Conservation (phyloP, 2,329 filamentous ascomycete genomes). For the Alternaria gansuensis region DNA sequence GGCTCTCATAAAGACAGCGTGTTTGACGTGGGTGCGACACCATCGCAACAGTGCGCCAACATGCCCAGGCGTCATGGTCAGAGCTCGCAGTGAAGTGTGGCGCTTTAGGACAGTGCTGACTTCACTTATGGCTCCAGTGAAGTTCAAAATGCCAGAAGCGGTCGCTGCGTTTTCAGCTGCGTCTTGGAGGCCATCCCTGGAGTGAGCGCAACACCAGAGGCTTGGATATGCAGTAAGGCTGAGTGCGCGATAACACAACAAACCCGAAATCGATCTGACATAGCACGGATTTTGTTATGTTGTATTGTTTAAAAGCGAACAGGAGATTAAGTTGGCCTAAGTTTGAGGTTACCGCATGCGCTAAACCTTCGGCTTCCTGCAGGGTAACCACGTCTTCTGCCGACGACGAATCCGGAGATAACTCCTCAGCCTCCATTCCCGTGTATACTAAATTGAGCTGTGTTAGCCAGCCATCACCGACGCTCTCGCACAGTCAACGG, state of each 20-base stretch:
- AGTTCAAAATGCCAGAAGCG: not conserved
- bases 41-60: conserved; percentile 3
- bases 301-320: not conserved
- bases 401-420: not conserved
- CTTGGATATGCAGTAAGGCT: not conserved
- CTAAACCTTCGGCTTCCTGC: conserved; percentile 12
- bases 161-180: conserved; percentile 1
- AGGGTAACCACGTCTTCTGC: conserved; percentile 1
- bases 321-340: conserved; percentile 1
- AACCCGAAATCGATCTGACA: not conserved
- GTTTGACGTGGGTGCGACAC: not conserved
- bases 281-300: not conserved
- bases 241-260: not conserved
- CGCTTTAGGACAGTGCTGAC: conserved; percentile 6
- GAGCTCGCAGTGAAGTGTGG: not conserved
- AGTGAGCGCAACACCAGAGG: not conserved
- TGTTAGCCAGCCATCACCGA: conserved; percentile 3
- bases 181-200: not conserved
- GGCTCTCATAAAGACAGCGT: not conserved
- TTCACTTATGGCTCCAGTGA: not conserved
- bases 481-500: not conserved
- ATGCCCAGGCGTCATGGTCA: conserved; percentile 3
- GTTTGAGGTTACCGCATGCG: conserved; percentile 7
- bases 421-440: not conserved
- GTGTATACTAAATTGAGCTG: not conserved